Conservation (phyloP, 805 yeast species). For the Hyphopichia homilentoma region DNA sequence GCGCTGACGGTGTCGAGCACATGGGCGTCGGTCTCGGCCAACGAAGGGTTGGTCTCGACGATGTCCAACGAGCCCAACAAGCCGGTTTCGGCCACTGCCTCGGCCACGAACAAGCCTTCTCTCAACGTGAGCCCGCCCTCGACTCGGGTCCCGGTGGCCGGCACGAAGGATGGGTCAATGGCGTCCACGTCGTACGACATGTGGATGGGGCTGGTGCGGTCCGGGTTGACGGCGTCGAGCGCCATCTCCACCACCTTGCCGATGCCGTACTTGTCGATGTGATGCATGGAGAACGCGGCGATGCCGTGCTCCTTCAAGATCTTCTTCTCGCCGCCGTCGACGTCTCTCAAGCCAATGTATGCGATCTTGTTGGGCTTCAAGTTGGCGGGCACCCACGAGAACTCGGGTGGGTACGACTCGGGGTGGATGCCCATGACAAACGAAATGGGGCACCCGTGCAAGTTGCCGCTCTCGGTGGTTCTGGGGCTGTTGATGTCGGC, state of each 20-base stretch:
- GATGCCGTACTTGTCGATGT: constrained; percentile 90
- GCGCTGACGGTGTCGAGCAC: constrained; percentile 82
- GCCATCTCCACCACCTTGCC: constrained; percentile 93
- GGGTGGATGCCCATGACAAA: constrained; percentile 80
- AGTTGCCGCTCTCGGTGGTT: constrained; percentile 81
- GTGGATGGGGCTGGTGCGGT: constrained; percentile 68
- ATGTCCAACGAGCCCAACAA: constrained; percentile 82
- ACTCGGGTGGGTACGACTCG: constrained; percentile 65
- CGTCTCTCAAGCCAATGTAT: constrained; percentile 92
- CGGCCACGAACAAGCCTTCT: constrained; percentile 90
- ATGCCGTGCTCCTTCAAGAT: constrained; percentile 69
- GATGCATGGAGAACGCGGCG: constrained; percentile 91
- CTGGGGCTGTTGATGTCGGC: constrained; percentile 92
- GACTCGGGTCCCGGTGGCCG: constrained; percentile 97
- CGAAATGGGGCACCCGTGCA: constrained; percentile 96
- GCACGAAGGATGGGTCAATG: constrained; percentile 88
- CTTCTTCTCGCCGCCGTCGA: constrained; percentile 79
- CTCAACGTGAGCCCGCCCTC: constrained; percentile 93
- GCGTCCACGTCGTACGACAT: constrained; percentile 95
- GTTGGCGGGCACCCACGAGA: constrained; percentile 73
- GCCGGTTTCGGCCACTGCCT: constrained; percentile 90
- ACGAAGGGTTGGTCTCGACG: constrained; percentile 88
- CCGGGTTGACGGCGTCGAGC: constrained; percentile 69
- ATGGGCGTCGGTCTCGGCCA: constrained; percentile 74
- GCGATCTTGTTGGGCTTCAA: constrained; percentile 72